Evolutionary conservation across 208 protist species (phyloP).

Genomic region (Trypanosoma cruzi): DNA sequence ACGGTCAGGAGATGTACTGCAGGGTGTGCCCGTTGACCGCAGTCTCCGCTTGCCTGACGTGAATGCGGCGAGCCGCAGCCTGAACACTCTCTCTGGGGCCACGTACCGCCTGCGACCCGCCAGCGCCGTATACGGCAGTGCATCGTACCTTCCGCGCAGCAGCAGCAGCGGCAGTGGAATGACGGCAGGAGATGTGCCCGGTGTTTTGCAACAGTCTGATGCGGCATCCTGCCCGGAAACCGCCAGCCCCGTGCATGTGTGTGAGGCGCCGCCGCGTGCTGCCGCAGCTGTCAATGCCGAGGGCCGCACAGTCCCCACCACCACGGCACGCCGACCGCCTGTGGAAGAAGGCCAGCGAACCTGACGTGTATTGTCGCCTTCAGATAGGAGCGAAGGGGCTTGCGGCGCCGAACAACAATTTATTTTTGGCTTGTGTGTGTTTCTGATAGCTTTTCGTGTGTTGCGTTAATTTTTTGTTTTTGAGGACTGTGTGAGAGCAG

Average conservation of each 20-base stretch:
- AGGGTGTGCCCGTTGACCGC: neutral
- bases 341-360: neutral
- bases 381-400: no score
- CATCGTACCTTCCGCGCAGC: neutral
- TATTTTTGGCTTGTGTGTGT: no score
- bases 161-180: no score
- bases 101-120: neutral
- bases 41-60: neutral
- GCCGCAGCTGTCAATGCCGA: neutral
- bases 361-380: neutral
- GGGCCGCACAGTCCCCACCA: neutral
- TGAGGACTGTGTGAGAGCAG: no score
- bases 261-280: neutral
- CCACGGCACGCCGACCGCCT: neutral
- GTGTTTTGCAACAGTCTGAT: no score
- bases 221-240: no score
- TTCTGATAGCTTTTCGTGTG: no score
- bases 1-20: neutral
- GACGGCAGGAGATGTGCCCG: no score
- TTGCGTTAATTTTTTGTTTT: no score
- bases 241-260: neutral
- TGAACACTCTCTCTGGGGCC: no score
- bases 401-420: no score
- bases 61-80: no score
- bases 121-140: neutral